These are phyloP conservation scores for Quercus agrifolia DNA, from an alignment of 306 rosid genomes.

Conservation along the genomic window DNA sequence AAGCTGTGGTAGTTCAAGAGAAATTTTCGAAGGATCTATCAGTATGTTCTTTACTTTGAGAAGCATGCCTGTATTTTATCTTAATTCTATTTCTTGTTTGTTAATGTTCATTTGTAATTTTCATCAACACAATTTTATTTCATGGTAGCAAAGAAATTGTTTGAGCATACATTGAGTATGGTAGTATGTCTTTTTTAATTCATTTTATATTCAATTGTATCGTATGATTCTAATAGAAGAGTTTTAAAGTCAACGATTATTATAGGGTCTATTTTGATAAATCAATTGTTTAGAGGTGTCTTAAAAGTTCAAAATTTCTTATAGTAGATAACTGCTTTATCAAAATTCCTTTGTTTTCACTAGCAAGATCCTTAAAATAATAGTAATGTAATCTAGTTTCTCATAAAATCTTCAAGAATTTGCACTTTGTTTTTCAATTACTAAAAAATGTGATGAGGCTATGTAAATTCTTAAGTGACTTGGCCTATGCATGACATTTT, in stretches of 20 bases:
- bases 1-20: conserved; percentile 48
- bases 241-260: neutral
- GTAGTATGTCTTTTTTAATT: neutral
- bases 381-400: neutral
- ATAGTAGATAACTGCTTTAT: neutral
- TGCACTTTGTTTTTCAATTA: neutral
- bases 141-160: neutral
- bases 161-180: neutral
- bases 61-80: neutral
- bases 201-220: neutral
- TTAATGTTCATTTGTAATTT: neutral
- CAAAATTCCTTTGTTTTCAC: neutral
- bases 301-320: neutral
- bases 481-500: neutral
- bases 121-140: neutral
- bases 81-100: neutral
- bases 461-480: neutral
- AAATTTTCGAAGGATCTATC: conserved; percentile 86
- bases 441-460: neutral
- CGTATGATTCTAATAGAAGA: neutral
- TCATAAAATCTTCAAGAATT: neutral
- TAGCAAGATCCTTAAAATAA: neutral
- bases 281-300: neutral
- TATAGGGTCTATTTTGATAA: neutral
- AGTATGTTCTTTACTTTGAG: conserved; percentile 42